Base-by-base conservation (phyloP, 1,284 basidiomycete species). In the Pseudozyma tsukubaensis region DNA sequence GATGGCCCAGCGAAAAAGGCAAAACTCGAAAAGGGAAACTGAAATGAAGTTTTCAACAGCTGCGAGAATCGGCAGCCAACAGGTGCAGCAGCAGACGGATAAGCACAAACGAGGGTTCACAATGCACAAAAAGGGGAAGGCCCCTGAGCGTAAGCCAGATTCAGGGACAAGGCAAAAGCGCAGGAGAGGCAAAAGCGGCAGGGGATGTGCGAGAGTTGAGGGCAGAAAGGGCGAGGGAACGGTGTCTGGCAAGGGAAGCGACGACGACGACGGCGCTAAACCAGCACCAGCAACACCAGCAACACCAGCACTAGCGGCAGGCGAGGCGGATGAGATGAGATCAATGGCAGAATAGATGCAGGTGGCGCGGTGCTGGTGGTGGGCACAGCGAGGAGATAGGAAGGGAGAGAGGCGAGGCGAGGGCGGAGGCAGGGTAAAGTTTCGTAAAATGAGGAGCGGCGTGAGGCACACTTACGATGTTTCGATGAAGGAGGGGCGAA, bases 21-120 rank as follows among this genome's bases (percentile, higher is more conserved):
- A 45, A 50, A 40, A 45, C 32, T 45, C 12, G 40, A 39, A 24
- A 18, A 16, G 19, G 13, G 24, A 34, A 16, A 6, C 18, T 16
- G 18, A 64, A 58, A 70, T 70, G 67, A 70, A 70, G 67, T 70
- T 70, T 63, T 18, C 55, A 29, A 54, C 29, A 56, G 43, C 36
- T 52, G 54, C 40, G 53, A 44, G 58, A 34, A 37, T 35, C 45
- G 42, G 56, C 62, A 65, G 62, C 62, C 55, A 58, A 36, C 18
- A 34, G 42, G 39, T 44, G 40, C 42, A 57, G 45, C 12, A 29
- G 24, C 24, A 29, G 24, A 29, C 24, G 24, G 24, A 29, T 29
- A 16, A n/a, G 43, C 29, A 21, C 45, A 45, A 53, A 21, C 14
- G 16, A 48, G 35, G 58, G 24, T 16, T n/a, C 21, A 47, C 34